These are phyloP conservation scores for Metarhizium robertsii DNA, from an alignment of 2,329 filamentous ascomycete genomes.

Conservation along the genomic window DNA sequence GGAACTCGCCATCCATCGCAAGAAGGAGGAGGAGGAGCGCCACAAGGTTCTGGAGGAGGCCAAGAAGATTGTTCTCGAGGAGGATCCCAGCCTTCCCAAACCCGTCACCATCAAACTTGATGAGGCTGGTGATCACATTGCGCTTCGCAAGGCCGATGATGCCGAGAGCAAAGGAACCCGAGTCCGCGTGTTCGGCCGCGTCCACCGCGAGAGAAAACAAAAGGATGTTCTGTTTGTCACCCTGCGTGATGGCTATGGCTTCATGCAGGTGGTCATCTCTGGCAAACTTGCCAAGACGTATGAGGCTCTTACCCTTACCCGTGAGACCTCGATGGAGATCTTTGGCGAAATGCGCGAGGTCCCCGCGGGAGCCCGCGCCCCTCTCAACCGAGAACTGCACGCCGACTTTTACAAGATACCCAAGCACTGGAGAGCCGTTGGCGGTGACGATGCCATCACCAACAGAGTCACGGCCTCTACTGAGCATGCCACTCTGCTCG, in stretches of 20 bases:
- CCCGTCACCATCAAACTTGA: constrained; percentile 61
- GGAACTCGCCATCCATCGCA: constrained; percentile 11
- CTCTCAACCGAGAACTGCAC: constrained; percentile 77
- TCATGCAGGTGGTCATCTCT: constrained; percentile 34
- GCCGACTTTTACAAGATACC: constrained; percentile 83
- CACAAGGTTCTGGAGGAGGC: constrained; percentile 54
- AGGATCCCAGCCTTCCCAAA: constrained; percentile 64
- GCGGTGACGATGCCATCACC: constrained; percentile 85
- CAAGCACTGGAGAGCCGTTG: constrained; percentile 56
- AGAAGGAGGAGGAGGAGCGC: constrained; percentile 13
- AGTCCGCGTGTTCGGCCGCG: constrained; percentile 71
- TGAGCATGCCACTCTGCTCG: constrained; percentile 56
- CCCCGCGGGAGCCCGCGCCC: constrained; percentile 67
- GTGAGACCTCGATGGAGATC: constrained; percentile 79
- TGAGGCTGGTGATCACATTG: constrained; percentile 18
- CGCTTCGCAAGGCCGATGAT: constrained; percentile 26
- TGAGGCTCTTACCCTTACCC: constrained; percentile 75
- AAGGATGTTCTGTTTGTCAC: constrained; percentile 82
- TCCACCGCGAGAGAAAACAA: constrained; percentile 72
- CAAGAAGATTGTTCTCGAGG: constrained; percentile 61
- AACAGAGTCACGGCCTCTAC: constrained; percentile 53
- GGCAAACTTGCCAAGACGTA: constrained; percentile 86
- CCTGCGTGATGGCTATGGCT: constrained; percentile 66
- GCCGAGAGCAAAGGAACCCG: constrained; percentile 53
- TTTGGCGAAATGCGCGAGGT: constrained; percentile 78